A percentile compares a stretch with the other conserved stretches of the same genome.
Conservation (phyloP, 2,329 filamentous ascomycete species). For the Chaetomium olivaceum region DNA sequence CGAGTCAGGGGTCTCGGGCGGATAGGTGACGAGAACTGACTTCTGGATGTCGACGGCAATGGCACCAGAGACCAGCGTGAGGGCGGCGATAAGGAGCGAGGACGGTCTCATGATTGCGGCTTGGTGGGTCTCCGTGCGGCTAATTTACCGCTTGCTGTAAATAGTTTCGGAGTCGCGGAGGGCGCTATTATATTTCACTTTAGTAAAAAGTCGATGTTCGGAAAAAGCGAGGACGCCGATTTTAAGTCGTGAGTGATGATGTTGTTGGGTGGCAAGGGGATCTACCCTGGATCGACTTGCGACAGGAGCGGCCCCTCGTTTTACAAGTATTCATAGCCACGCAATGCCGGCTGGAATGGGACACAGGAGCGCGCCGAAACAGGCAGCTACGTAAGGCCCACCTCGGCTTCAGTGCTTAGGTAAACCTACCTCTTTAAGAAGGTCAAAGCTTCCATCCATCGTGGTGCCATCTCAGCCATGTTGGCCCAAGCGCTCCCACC, state of each 20-base stretch:
- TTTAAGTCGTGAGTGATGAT: neutral
- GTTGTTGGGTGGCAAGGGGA: slow-evolving; percentile 19
- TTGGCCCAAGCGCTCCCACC: slow-evolving; percentile 13
- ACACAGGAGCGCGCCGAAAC: slow-evolving; percentile 11
- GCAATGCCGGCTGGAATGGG: neutral
- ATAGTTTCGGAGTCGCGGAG: neutral
- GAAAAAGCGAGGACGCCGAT: neutral
- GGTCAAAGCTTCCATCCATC: slow-evolving; percentile 6
- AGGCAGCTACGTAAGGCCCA: slow-evolving; percentile 19
- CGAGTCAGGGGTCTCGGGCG: slow-evolving; percentile 64
- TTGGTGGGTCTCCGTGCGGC: neutral
- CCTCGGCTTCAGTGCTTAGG: slow-evolving; percentile 16
- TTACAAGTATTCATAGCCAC: slow-evolving; percentile 6
- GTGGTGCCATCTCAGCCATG: neutral
- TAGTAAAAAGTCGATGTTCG: neutral
- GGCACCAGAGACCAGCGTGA: slow-evolving; percentile 59
- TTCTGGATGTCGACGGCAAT: slow-evolving; percentile 67
- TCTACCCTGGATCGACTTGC: slow-evolving; percentile 2
- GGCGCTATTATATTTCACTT: neutral
- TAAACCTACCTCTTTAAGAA: slow-evolving; percentile 20
- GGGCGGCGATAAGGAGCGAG: slow-evolving; percentile 53
- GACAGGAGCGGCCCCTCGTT: slow-evolving; percentile 15
- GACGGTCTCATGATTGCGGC: slow-evolving; percentile 62
- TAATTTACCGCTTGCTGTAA: neutral
- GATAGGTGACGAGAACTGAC: slow-evolving; percentile 77